phyloP scores from a whole-genome alignment of 2,329 filamentous ascomycete genomes.

The Microcyclospora tardicrescens region DNA sequence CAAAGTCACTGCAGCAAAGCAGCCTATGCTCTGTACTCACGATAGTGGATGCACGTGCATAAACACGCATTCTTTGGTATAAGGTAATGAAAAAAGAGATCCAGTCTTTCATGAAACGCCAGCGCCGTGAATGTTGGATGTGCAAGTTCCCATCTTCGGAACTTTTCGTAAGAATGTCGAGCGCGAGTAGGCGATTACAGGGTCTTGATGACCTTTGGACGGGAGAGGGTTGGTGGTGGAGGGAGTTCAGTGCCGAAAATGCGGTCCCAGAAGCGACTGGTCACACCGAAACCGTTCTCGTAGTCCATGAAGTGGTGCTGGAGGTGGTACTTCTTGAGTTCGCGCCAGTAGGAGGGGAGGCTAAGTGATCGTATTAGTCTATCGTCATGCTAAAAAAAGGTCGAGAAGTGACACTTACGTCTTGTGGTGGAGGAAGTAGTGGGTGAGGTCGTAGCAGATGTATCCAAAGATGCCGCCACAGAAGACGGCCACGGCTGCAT shows the following conservation, averaged over 20 bases:
- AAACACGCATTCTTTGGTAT: too few species aligned
- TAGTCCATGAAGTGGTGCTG: slow-evolving; percentile 97
- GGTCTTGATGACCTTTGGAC: slow-evolving; percentile 37
- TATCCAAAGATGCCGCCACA: slow-evolving; percentile 92
- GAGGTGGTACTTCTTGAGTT: slow-evolving; percentile 94
- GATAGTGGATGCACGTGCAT: too few species aligned
- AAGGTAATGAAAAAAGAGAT: too few species aligned
- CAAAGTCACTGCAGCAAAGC: too few species aligned
- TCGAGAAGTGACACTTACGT: slow-evolving; percentile 42
- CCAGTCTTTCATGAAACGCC: too few species aligned
- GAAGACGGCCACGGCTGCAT: slow-evolving; percentile 63
- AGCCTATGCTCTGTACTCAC: too few species aligned
- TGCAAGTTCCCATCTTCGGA: too few species aligned
- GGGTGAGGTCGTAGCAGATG: slow-evolving; percentile 89
- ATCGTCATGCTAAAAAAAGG: background rate
- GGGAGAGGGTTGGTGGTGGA: slow-evolving; percentile 22
- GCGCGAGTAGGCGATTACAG: slow-evolving; percentile 9
- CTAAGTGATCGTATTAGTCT: slow-evolving; percentile 24
- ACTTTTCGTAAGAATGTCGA: too few species aligned
- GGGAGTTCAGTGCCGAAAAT: slow-evolving; percentile 81
- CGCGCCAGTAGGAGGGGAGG: slow-evolving; percentile 77
- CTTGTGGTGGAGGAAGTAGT: slow-evolving; percentile 96
- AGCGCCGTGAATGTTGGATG: too few species aligned
- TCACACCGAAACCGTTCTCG: slow-evolving; percentile 93
- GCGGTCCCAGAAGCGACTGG: slow-evolving; percentile 87